Evolutionary conservation across 768 basidiomycete species (phyloP), one percentile per base, ranked within the genome.

Genomic region (Tephrocybe sp.): DNA sequence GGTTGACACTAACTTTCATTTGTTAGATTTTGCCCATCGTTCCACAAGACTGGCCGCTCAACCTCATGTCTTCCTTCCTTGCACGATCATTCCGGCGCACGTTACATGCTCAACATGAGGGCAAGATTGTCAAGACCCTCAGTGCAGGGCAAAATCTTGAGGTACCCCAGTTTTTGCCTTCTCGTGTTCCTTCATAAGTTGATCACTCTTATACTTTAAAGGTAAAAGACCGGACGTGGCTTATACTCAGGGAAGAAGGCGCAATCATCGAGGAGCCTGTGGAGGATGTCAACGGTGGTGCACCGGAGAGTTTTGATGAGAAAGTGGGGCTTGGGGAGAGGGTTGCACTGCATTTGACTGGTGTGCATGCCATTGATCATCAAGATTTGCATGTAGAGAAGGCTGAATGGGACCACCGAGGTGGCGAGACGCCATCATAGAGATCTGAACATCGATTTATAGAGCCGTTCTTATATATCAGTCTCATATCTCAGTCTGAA

Each of bases 81-180:
- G 69, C 82, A 4, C 84, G 90, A 13, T 90, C 91, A 3, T 80
- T 93, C 51, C 80, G 91, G 19, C 76, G 89, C 55, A 81, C 83
- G 8, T 68, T 92, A 19, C 92, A 96, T 60, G 69, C 75, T 11
- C 68, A 71, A 18, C 83, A 86, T 38, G 87, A 93, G 64, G 82
- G 80, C 5, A 77, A 82, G 61, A 86, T 96, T 44, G 65, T 94
- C 49, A 95, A 90, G 65, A 82, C 83, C 15, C 76, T 96, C 49
- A 81, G 82, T 55, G 77, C 82, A 8, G 89, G 86, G 2, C 87
- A 94, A 64, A 95, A 95, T 60, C 76, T 92, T 27, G 80, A 83
- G 51, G 84, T 82, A 53, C 18, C 62, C 59, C 21, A 16, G 34
- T 37, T 53, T 13, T 47, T 42, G 30, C 25, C 19, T n/a, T 1